A percentile compares a stretch with the other conserved stretches of the same genome.
These are phyloP conservation scores for Geotrichum reessii DNA, from an alignment of 1,139 yeast genomes.

Conservation along the genomic window DNA sequence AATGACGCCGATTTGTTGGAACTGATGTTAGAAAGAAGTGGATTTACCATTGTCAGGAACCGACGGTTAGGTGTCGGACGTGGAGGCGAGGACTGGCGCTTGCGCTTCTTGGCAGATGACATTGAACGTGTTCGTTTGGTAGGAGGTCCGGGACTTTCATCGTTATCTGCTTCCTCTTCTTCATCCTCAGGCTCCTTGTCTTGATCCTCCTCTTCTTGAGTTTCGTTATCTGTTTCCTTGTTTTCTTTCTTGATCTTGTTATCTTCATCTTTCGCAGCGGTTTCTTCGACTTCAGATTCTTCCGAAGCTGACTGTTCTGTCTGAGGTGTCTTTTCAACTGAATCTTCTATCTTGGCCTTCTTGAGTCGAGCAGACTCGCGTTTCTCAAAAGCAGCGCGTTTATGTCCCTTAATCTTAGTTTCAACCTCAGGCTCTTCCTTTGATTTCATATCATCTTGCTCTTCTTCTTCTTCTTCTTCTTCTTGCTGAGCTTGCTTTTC, in stretches of 20 bases:
- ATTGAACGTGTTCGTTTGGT: slow-evolving; percentile 13
- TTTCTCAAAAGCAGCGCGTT: slow-evolving; percentile 1
- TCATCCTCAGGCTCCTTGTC: slow-evolving; percentile 4
- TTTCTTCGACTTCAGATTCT: background rate
- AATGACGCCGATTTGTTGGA: slow-evolving; percentile 73
- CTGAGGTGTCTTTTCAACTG: background rate
- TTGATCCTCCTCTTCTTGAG: slow-evolving; percentile 5
- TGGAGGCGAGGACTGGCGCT: slow-evolving; percentile 23
- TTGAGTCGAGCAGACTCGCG: slow-evolving; percentile 13
- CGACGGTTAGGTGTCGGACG: slow-evolving; percentile 24
- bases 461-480: slow-evolving; percentile 8
- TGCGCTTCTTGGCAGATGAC: slow-evolving; percentile 19
- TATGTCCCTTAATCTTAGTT: background rate
- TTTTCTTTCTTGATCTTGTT: background rate
- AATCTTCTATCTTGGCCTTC: slow-evolving; percentile 9
- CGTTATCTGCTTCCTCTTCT: slow-evolving; percentile 6
- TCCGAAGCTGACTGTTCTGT: background rate
- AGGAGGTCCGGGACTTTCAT: slow-evolving; percentile 13
- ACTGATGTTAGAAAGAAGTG: slow-evolving; percentile 57
- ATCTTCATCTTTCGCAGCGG: background rate
- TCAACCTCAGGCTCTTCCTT: background rate
- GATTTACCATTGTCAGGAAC: slow-evolving; percentile 37
- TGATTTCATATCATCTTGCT: too few relatives aligned
- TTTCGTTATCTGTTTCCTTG: background rate
- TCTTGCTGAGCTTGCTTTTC: slow-evolving; percentile 1